phyloP scores from a whole-genome alignment of 2,329 filamentous ascomycete species.

The Ophiostoma ulmi region DNA sequence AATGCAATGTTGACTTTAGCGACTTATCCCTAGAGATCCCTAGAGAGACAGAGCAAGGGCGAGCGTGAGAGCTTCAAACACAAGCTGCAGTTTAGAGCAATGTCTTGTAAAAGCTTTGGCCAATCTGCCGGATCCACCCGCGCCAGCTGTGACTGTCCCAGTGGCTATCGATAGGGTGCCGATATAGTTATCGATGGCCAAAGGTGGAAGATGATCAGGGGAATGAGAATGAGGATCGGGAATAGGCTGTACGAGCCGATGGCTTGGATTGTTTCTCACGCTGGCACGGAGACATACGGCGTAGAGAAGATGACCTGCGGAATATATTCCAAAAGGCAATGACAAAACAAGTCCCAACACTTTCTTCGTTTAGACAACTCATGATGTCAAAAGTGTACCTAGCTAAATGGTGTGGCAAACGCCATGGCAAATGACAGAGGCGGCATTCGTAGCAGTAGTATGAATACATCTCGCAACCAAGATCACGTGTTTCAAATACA shows the following conservation, averaged over 20 bases:
- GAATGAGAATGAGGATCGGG: background rate
- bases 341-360: background rate
- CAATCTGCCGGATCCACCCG: background rate
- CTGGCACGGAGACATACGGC: background rate
- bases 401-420: no score
- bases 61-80: background rate
- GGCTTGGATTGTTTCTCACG: background rate
- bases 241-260: background rate
- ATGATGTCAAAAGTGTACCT: background rate
- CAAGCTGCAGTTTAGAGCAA: background rate
- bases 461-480: background rate
- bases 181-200: background rate
- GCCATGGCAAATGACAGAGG: background rate
- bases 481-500: background rate
- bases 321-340: no score
- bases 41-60: background rate
- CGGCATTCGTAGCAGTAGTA: background rate
- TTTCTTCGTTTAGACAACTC: background rate
- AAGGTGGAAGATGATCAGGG: background rate
- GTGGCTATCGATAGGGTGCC: background rate
- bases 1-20: background rate
- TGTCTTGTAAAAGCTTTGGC: background rate
- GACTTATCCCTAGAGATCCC: no score
- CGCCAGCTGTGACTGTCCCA: background rate
- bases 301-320: no score